phyloP scores from a whole-genome alignment of 352 stramenopile genomes.

The Phytophthora syringae region DNA sequence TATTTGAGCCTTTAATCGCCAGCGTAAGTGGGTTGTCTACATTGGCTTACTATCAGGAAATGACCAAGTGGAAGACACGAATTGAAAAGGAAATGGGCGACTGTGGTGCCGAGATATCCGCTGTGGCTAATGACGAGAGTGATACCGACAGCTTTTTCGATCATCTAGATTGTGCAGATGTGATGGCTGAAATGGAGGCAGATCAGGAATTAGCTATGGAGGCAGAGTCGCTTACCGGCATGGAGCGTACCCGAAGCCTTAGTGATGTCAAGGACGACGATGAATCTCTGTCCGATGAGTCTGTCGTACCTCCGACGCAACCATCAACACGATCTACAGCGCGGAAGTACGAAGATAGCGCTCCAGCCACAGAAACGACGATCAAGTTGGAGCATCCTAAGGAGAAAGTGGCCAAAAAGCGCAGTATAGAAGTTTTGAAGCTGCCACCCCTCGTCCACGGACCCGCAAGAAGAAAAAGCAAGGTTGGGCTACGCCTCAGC shows the following conservation, averaged over 20 bases:
- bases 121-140: background rate
- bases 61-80: background rate
- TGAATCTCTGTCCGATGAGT: background rate
- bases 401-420: background rate
- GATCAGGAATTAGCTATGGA: slow-evolving; percentile 2
- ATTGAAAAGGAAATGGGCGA: background rate
- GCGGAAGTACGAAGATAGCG: background rate
- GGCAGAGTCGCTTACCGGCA: background rate
- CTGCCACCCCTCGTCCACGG: background rate
- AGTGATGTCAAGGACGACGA: background rate
- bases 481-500: background rate
- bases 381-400: background rate
- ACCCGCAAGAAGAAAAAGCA: background rate
- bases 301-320: background rate
- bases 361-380: background rate
- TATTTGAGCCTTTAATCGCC: background rate
- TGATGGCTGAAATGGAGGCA: background rate
- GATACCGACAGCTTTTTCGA: background rate
- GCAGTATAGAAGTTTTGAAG: background rate
- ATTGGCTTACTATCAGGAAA: background rate
- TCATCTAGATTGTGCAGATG: background rate
- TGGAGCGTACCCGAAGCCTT: background rate
- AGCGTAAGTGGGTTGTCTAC: background rate
- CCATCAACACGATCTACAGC: background rate
- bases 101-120: background rate